Evolutionary conservation across 306 rosid species (phyloP).

Genomic region (Pterocarpus macrocarpus): DNA sequence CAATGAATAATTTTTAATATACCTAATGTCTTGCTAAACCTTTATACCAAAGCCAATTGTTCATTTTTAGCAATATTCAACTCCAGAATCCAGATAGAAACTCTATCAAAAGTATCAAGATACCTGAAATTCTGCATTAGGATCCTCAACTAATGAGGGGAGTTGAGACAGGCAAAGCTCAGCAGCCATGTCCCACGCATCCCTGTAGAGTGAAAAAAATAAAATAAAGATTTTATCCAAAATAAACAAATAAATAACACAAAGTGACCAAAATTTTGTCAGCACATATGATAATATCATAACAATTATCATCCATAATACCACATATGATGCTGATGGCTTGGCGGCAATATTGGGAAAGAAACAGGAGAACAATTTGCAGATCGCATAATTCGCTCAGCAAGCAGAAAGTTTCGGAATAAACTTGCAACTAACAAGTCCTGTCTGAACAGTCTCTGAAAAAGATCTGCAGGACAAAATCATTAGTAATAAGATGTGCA

Average conservation of each 20-base stretch:
- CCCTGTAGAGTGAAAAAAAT: conserved; percentile 66
- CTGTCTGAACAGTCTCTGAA: conserved; percentile 96
- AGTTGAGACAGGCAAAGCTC: conserved; percentile 99
- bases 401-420: conserved; percentile 92
- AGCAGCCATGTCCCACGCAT: conserved; percentile 99
- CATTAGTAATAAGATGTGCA: conserved; percentile 30
- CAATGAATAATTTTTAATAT: background rate
- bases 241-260: conserved; percentile 18
- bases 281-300: conserved; percentile 32
- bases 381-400: conserved; percentile 98
- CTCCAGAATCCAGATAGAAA: conserved; percentile 30
- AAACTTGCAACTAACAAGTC: conserved; percentile 95
- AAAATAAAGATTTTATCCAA: background rate
- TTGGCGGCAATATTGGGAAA: conserved; percentile 87
- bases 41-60: background rate
- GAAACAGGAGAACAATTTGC: conserved; percentile 98
- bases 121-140: conserved; percentile 90
- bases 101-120: conserved; percentile 13
- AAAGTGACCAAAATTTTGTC: conserved; percentile 32
- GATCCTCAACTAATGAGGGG: conserved; percentile 87
- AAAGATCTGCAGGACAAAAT: conserved; percentile 75
- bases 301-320: conserved; percentile 52
- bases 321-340: conserved; percentile 99
- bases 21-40: background rate
- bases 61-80: conserved; percentile 9